Evolutionary conservation across 2,329 filamentous ascomycete species (phyloP), one percentile per base, ranked within the genome.

Genomic region (Aspergillus sp.): DNA sequence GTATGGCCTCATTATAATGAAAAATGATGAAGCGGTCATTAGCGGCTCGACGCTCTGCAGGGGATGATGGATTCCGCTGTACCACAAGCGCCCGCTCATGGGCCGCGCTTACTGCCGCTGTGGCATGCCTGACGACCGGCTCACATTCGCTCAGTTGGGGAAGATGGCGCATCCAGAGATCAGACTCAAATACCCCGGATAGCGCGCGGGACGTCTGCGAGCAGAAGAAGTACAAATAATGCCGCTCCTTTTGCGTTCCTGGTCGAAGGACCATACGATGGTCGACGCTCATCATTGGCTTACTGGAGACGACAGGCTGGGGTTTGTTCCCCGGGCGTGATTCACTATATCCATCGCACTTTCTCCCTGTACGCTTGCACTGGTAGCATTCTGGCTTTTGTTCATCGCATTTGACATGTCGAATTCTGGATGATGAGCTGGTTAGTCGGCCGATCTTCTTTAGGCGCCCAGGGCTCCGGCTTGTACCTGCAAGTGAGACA

Each of bases 321-420:
- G 7, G 19, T 19, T 44, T 8, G 8, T 23, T 44, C 13, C 10
- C n/a, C 4, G 41, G 41, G 19, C 41, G 41, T 21, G 11, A n/a
- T 44, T 44, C 19, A 5, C 1, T 15, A 7, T 44, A 44, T 23
- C 41, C 41, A 44, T 44, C 41, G 5, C 41, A 44, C 41, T 79
- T 81, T 50, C 84, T 79, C 5, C 84, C 83, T 2, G 84, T 84
- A 59, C 79, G 81, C 42, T 78, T 80, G 66, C 84, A 86, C 57
- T 82, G 80, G 25, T 79, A 71, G 64, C 84, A 86, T 39, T 72
- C 75, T 1, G 84, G 84, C 60, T 82, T 84, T 19, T 71, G 73
- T 71, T 86, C 83, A 63, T 84, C 83, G 68, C 84, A 86, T 69
- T 85, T 86, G 59, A 85, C 80, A 60, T 83, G 82, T 50, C 83